Percentiles rank a stretch among this genome's conserved stretches.
phyloP scores from a whole-genome alignment of 1,284 basidiomycete species.

The Cutaneotrichosporon curvatum region DNA sequence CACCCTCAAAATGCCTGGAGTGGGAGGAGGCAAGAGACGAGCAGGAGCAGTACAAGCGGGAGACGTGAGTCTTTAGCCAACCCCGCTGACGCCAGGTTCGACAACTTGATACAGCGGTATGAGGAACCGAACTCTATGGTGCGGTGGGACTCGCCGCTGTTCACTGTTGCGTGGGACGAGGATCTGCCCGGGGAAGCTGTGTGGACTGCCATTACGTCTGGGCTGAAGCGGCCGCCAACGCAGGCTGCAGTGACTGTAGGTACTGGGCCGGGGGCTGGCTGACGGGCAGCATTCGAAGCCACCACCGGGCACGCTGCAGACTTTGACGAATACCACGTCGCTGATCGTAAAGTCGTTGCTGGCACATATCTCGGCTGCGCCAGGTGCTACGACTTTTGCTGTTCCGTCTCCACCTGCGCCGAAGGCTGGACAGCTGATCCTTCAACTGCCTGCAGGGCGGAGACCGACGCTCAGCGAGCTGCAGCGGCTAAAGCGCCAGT shows the following conservation, averaged over 20 bases:
- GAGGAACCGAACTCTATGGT: constrained; percentile 97
- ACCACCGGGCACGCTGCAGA: constrained; percentile 71
- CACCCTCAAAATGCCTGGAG: constrained; percentile 64
- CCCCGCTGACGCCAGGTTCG: constrained; percentile 55
- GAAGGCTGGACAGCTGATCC: constrained; percentile 13
- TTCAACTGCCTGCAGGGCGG: constrained; percentile 59
- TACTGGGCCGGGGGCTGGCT: constrained; percentile 8
- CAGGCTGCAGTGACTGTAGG: constrained; percentile 71
- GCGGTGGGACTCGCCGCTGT: constrained; percentile 92
- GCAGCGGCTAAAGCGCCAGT: constrained; percentile 79
- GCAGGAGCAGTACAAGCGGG: constrained; percentile 54
- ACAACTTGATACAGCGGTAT: constrained; percentile 80
- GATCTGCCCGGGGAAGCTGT: constrained; percentile 64
- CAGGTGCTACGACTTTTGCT: constrained; percentile 52
- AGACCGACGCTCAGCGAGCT: constrained; percentile 72
- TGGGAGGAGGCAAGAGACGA: constrained; percentile 57
- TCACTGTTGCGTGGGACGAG: constrained; percentile 68
- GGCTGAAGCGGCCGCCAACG: constrained; percentile 76
- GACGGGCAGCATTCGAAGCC: constrained; percentile 60
- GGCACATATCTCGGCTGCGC: constrained; percentile 51
- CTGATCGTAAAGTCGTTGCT: constrained; percentile 63
- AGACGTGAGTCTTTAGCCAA: constrained; percentile 57
- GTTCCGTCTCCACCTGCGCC: constrained; percentile 52
- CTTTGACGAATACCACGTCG: constrained; percentile 64
- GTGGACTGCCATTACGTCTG: constrained; percentile 72